phyloP scores from a whole-genome alignment of 257 asterid genomes.

The Solanum microdontum region DNA sequence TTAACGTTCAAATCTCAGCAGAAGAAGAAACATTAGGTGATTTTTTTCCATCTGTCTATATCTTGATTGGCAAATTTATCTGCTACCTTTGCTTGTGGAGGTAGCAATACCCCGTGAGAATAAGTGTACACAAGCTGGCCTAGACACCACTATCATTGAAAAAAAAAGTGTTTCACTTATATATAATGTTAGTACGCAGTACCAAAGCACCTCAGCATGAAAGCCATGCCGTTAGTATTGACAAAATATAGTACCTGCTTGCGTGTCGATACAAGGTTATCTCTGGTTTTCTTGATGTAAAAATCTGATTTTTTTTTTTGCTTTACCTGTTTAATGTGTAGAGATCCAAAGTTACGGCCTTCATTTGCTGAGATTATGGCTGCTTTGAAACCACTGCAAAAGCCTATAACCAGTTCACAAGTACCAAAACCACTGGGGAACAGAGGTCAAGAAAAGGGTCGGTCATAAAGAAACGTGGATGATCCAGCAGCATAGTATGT shows the following conservation, averaged over 20 bases:
- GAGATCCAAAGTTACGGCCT: conserved; percentile 79
- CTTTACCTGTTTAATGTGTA: conserved; percentile 9
- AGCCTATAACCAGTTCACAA: conserved; percentile 51
- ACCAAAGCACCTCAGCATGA: background rate
- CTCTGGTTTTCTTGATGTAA: background rate
- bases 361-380: conserved; percentile 86
- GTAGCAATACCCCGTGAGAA: background rate
- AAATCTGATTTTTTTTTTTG: background rate
- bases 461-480: conserved; percentile 22
- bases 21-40: background rate
- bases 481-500: conserved; percentile 12
- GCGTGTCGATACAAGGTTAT: background rate
- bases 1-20: background rate
- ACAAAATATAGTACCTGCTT: background rate
- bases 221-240: background rate
- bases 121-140: background rate
- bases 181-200: background rate
- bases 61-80: background rate
- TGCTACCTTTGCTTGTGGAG: background rate
- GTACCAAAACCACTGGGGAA: conserved; percentile 17
- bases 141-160: background rate
- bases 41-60: background rate
- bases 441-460: conserved; percentile 38
- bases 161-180: background rate
- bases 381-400: conserved; percentile 75